Evolutionary conservation across 2,329 filamentous ascomycete genomes (phyloP).

Genomic region (Sclerotinia spermophila): DNA sequence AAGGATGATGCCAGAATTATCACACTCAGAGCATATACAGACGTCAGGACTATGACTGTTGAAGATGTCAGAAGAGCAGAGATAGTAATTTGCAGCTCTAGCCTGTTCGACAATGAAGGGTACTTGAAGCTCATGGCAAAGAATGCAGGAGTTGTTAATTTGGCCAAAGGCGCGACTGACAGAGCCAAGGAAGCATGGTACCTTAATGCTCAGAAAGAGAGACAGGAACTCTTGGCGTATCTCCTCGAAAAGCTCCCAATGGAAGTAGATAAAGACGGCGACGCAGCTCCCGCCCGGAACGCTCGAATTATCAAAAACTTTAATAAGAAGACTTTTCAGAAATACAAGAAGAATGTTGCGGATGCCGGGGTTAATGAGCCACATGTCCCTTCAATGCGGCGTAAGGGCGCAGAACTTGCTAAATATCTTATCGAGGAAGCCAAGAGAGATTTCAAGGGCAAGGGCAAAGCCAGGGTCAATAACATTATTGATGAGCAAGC

Average conservation of each 20-base stretch:
- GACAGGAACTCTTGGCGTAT: neutral
- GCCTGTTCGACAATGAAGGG: neutral
- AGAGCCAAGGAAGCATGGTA: constrained; percentile 4
- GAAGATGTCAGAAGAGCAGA: constrained; percentile 8
- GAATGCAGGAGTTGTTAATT: neutral
- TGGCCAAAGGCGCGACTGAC: neutral
- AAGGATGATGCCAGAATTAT: constrained; percentile 33
- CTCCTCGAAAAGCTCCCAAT: neutral
- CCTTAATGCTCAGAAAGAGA: neutral
- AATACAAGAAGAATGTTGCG: neutral
- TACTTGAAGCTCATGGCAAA: neutral
- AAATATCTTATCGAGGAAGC: neutral
- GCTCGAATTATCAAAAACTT: neutral
- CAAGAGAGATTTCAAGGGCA: neutral
- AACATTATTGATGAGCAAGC: neutral
- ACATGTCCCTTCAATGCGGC: neutral
- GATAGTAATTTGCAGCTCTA: neutral
- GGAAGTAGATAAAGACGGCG: neutral
- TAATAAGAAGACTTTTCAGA: neutral
- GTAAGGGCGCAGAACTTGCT: neutral
- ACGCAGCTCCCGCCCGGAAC: neutral
- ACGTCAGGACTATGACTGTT: constrained; percentile 4
- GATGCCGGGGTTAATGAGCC: neutral
- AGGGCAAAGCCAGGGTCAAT: neutral
- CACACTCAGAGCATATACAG: constrained; percentile 40